Percentiles rank a stretch among this genome's conserved stretches.
Evolutionary conservation across 345 rosid genomes (phyloP).

Genomic region (Populus euphratica): DNA sequence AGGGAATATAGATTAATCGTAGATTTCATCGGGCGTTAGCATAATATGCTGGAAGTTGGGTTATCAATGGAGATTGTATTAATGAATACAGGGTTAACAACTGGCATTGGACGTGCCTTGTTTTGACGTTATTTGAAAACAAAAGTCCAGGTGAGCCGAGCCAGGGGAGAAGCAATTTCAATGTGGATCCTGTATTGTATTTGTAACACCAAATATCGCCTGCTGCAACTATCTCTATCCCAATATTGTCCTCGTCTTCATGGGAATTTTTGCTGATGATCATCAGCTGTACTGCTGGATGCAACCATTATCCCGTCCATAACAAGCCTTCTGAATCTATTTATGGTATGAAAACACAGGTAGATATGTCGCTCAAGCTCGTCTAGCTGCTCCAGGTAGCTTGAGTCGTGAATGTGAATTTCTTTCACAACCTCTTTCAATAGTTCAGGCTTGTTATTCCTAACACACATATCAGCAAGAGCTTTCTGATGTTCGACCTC

Average conservation of each 20-base stretch:
- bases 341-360: constrained; percentile 70
- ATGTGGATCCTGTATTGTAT: background rate
- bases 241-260: background rate
- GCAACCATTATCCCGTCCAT: constrained; percentile 39
- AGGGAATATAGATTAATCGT: background rate
- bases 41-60: background rate
- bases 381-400: constrained; percentile 60
- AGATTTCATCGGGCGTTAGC: background rate
- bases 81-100: background rate
- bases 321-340: constrained; percentile 65
- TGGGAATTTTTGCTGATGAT: background rate
- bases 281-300: background rate
- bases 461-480: constrained; percentile 50
- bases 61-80: background rate
- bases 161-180: background rate
- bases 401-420: constrained; percentile 35
- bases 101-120: background rate
- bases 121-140: background rate
- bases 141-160: background rate
- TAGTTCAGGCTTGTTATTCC: constrained; percentile 48
- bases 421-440: constrained; percentile 60
- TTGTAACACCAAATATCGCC: background rate
- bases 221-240: background rate
- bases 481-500: constrained; percentile 62
- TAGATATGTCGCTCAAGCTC: constrained; percentile 75